Base-by-base conservation (phyloP, 1,284 basidiomycete genomes). In the Leucoagaricus sp. region DNA sequence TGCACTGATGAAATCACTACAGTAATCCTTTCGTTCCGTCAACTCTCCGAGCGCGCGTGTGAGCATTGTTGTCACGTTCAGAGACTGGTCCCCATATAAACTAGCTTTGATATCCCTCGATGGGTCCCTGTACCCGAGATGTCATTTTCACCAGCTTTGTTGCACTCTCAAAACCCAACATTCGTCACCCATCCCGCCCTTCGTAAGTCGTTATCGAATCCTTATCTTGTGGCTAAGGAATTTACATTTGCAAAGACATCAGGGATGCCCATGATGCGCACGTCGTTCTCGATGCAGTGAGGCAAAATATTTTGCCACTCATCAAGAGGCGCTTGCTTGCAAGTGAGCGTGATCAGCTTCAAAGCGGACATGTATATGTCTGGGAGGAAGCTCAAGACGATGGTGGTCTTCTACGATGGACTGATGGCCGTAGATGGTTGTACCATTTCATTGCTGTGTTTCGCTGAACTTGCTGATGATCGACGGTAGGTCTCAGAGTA, bases 301-400 rank as follows among this genome's bases (percentile, higher is more conserved):
- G 89, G 25, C 79, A 83, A 53, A 84, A 83, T 59, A 73, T 86
- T 46, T 74, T 91, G 33, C 89, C 89, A 3, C 73, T 91, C 49
- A 84, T 91, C 58, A 86, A 80, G 58, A 80, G 87, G 25, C 81
- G 89, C 13, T 75, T 91, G 25, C 80, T 85, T 12, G 74, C 82
- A 5, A 81, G 74, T 57, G 89, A 91, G 65, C 78, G 89, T 56
- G 85, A 89, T 44, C 80, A 84, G 46, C 73, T 91, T 5, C 68
- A 69, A 34, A 86, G 87, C 50, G 89, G 89, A 0, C 87, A 89
- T 61, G 81, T 91, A 33, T 91, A 89, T 64, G 89, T 91, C 40
- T 91, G 89, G 89, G 88, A 91, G 65, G 88, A 91, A 66, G 87
- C 86, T 10, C 87, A 90, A 63, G 85, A 86, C 53, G 88, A 90